Evolutionary conservation across 2,329 filamentous ascomycete genomes (phyloP), one percentile per base, ranked within the genome.

Genomic region (Exophiala mesophila): DNA sequence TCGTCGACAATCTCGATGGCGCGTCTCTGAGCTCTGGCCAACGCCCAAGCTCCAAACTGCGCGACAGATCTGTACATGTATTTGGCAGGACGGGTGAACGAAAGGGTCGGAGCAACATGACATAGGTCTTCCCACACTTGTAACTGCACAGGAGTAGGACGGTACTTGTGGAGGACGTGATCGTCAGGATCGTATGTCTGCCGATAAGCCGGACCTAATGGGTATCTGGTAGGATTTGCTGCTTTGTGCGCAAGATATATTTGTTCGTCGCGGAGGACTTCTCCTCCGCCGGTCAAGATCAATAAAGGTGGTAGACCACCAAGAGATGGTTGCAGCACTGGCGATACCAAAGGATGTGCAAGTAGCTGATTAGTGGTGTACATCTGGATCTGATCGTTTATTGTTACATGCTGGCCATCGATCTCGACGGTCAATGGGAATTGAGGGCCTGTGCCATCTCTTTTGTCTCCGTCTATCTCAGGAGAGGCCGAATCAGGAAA

Each of bases 41-140:
- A 72, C 0, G 85, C 84, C 89, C 89, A 97, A 0, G 89, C 88
- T 2, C 88, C 85, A 58, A 98, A 97, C 55, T 96, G 90, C 0
- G 92, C 85, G 39, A 96, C 80, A 1, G 87, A 86, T 35, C 90
- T 78, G 61, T 88, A 97, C 88, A 97, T 96, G 66, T 85, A 85
- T 62, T 97, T 97, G 33, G 90, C 92, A 1, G 92, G 92, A n/a
- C 83, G 77, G 0, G 90, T 97, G 62, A 95, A 97, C 56, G 87
- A 94, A n/a, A 97, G 73, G 0, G 89, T 96, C 1, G 90, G 87
- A 0, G 84, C 82, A 4, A 94, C 89, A 59, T 97, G 90, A 57
- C 92, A 97, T 2, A 97, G 70, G 56, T 95, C 85, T 44, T 97
- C 90, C 89, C 90, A 97, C 1, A 97, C 83, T 61, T 97, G 92